These are phyloP conservation scores for Phlebiopsis gigantea DNA, from an alignment of 768 basidiomycete species.

Conservation along the genomic window DNA sequence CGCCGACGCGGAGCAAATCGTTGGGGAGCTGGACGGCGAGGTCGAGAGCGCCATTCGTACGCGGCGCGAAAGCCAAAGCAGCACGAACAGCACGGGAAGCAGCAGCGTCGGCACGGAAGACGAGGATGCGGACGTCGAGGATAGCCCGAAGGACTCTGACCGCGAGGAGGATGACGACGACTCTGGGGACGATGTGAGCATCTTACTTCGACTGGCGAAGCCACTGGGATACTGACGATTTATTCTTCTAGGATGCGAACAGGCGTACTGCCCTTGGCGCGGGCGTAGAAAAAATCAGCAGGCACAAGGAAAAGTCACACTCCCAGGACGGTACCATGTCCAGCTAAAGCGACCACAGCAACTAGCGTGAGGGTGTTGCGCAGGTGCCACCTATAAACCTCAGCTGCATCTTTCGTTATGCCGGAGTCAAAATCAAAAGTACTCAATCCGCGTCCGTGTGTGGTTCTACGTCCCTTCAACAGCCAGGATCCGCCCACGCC, in stretches of 20 bases:
- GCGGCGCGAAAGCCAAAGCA: conserved; percentile 15
- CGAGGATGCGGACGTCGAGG: conserved; percentile 26
- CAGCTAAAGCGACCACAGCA: not conserved
- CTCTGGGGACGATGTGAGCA: conserved; percentile 19
- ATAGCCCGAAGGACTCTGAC: conserved; percentile 17
- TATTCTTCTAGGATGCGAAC: conserved; percentile 7
- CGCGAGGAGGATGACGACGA: conserved; percentile 21
- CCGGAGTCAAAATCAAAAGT: not conserved
- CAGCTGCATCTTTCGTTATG: not conserved
- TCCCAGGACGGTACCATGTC: conserved; percentile 3
- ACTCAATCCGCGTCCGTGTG: not conserved
- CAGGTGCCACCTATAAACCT: not conserved
- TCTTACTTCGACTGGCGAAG: not conserved
- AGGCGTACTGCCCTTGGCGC: conserved; percentile 28
- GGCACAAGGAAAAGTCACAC: conserved; percentile 30
- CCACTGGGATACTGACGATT: not conserved
- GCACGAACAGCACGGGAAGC: conserved; percentile 16
- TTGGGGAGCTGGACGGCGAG: conserved; percentile 19
- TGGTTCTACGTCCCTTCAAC: conserved; percentile 3
- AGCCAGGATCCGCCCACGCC: not conserved
- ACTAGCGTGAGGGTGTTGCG: not conserved
- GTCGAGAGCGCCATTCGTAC: conserved; percentile 13
- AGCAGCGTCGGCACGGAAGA: conserved; percentile 24
- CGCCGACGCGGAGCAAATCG: conserved; percentile 13
- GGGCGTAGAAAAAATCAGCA: conserved; percentile 45